phyloP scores from a whole-genome alignment of 441 rosid species.

The Raphanus hybrid region DNA sequence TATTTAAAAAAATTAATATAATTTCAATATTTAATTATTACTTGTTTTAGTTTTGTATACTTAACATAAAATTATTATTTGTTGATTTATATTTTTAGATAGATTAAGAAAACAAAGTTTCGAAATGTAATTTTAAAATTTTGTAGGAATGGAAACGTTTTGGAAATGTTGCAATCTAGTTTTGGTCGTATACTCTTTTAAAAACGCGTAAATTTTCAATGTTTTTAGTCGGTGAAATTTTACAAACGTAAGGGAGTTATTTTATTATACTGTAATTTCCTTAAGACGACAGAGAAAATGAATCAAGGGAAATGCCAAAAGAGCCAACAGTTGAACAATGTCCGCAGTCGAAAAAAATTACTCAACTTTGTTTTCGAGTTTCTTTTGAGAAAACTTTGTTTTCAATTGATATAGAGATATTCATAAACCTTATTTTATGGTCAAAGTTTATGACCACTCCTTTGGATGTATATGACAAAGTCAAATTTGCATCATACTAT shows the following conservation, averaged over 20 bases:
- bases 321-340: slow-evolving; percentile 13
- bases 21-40: no score
- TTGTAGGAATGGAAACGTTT: no score
- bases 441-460: slow-evolving; percentile 35
- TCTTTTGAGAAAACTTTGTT: not conserved
- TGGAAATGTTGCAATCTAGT: no score
- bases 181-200: not conserved
- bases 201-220: slow-evolving; percentile 10
- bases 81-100: no score
- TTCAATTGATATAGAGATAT: slow-evolving; percentile 7
- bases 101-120: no score
- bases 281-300: slow-evolving; percentile 2
- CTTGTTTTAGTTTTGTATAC: no score
- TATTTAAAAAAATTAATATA: no score
- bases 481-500: slow-evolving; percentile 19
- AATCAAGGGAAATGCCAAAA: slow-evolving; percentile 20
- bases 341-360: slow-evolving; percentile 1
- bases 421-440: slow-evolving; percentile 13
- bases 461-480: slow-evolving; percentile 16
- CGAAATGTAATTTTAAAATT: no score
- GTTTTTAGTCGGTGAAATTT: not conserved
- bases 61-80: no score
- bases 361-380: slow-evolving; percentile 1
- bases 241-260: not conserved
- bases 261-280: slow-evolving; percentile 16